Evolutionary conservation across 1,284 basidiomycete genomes (phyloP), one percentile per base, ranked within the genome.

Genomic region (Tilletia horrida): DNA sequence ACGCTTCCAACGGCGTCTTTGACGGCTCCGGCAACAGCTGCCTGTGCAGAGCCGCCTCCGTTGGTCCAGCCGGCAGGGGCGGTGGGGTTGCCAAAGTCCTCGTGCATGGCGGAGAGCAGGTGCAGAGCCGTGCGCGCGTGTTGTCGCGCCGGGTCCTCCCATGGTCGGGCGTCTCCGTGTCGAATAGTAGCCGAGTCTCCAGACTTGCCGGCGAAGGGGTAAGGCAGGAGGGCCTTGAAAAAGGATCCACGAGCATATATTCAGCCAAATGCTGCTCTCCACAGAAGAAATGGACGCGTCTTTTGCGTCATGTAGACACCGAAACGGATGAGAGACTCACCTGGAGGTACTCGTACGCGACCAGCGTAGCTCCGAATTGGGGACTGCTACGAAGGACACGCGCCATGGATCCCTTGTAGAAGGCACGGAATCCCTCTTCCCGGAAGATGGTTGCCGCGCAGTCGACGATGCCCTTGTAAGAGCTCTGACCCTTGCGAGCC

Each of bases 381-480:
- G 84, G 84, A 25, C 78, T 81, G 65, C 90, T 92, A 74, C 94
- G 87, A 68, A 96, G 84, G 63, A 97, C 86, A 74, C 94, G 91
- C 52, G 95, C 95, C 31, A 91, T 87, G 63, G 93, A 93, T 64
- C 95, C 96, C 83, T 97, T 98, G 88, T 91, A 98, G 72, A 98
- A 85, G 9, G 96, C 95, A 59, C 84, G 86, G 82, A 91, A 90
- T 8, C 91, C 92, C 81, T 94, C 92, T 83, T 94, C 91, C 18
- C 73, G 68, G 69, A 82, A 89, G 72, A 98, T 97, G 83, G 91
- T 96, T 63, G 86, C 84, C 78, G 96, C 92, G 29, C 92, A 94
- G 83, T 99, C 93, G 16, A 85, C 82, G 61, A 97, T 84, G 62
- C 96, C 95, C 83, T 91, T 92, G 85, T 99, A 99, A 69, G 90